These are phyloP conservation scores for Vigna trinervia DNA, from an alignment of 306 rosid genomes.

Conservation along the genomic window DNA sequence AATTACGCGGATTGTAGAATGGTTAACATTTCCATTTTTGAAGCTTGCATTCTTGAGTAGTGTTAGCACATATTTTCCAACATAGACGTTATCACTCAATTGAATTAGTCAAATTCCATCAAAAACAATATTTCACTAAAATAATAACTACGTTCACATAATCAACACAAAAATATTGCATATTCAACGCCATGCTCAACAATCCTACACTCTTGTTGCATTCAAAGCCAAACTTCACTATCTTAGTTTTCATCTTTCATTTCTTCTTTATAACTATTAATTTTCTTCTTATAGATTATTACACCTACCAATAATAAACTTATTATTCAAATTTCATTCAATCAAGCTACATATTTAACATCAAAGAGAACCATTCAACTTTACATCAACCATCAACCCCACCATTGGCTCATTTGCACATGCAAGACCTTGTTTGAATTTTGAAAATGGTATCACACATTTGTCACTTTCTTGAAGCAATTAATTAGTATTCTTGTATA, in stretches of 20 bases:
- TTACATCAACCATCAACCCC: constrained; percentile 23
- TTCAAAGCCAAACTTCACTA: constrained; percentile 6
- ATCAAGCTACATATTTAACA: background rate
- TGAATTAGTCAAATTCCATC: constrained; percentile 38
- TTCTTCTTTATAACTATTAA: background rate
- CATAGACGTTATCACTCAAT: background rate
- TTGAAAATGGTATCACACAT: background rate
- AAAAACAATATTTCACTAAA: background rate
- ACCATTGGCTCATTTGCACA: background rate
- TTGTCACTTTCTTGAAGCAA: constrained; percentile 1
- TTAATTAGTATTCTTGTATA: background rate
- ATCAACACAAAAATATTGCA: background rate
- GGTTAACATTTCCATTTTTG: background rate
- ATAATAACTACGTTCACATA: background rate
- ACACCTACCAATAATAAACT: background rate
- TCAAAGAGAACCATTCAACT: constrained; percentile 37
- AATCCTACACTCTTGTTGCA: background rate
- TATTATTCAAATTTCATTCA: constrained; percentile 31
- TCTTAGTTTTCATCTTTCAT: background rate
- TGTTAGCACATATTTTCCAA: constrained; percentile 27
- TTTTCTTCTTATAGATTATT: background rate
- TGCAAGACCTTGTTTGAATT: constrained; percentile 3
- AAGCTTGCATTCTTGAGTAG: constrained; percentile 13
- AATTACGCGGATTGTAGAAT: background rate
- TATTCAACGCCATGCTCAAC: background rate